Conservation (phyloP, 257 asterid genomes). For the Orobanche coerulescens region DNA sequence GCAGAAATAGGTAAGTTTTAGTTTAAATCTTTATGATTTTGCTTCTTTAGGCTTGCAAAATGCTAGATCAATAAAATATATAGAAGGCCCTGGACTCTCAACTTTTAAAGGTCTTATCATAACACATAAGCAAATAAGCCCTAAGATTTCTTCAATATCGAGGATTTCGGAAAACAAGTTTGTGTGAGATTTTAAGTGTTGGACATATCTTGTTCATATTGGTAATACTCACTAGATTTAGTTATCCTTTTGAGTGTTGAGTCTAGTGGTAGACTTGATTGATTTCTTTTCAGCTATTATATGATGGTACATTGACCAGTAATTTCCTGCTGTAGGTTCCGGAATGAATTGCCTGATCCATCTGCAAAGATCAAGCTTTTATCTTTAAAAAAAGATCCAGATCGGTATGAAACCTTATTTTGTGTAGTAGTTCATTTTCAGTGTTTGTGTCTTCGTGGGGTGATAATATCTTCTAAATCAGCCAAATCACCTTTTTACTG, state of each 20-base stretch:
- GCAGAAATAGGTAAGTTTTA: background rate
- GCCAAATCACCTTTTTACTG: background rate
- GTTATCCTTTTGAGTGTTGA: background rate
- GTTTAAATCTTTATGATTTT: background rate
- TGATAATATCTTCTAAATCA: background rate
- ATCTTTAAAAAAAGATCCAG: constrained; percentile 67
- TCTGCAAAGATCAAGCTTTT: constrained; percentile 93
- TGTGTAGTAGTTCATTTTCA: constrained; percentile 4
- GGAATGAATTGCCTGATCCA: constrained; percentile 96
- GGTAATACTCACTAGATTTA: background rate
- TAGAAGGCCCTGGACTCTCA: background rate
- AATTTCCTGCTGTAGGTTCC: constrained; percentile 56
- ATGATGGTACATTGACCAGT: constrained; percentile 19
- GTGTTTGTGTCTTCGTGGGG: background rate
- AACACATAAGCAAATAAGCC: constrained; percentile 18
- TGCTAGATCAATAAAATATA: background rate
- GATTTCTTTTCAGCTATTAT: background rate
- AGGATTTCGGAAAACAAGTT: constrained; percentile 6
- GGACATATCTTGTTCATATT: constrained; percentile 7
- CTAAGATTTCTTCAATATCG: background rate
- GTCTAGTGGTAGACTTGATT: background rate
- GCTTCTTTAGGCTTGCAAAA: background rate
- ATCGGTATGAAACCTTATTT: constrained; percentile 45
- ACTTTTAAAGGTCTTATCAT: constrained; percentile 16
- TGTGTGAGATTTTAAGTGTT: constrained; percentile 14